Evolutionary conservation across 192 early-diverging fungal species (phyloP).

Genomic region (Physocladia obscura): DNA sequence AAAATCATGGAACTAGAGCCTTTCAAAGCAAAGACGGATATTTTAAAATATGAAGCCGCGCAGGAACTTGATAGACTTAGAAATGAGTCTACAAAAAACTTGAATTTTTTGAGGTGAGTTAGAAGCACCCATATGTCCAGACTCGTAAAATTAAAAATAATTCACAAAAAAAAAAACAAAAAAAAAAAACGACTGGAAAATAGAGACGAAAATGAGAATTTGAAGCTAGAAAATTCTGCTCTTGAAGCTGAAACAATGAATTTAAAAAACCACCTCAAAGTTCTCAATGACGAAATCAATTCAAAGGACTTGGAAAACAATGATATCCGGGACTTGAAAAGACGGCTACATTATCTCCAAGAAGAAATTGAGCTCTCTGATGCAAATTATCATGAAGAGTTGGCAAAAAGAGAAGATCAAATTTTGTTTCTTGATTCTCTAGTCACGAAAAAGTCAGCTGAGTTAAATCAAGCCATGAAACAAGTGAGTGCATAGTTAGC

Average conservation of each 20-base stretch:
- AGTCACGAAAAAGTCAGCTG: slow-evolving; percentile 27
- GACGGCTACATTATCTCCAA: slow-evolving; percentile 34
- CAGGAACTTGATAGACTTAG: slow-evolving; percentile 35
- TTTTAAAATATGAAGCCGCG: slow-evolving; percentile 37
- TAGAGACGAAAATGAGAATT: background rate
- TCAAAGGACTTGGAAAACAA: slow-evolving; percentile 24
- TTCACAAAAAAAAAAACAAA: too few species aligned
- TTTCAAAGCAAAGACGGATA: slow-evolving; percentile 34
- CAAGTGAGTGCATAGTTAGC: too few species aligned
- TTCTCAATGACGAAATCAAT: slow-evolving; percentile 31
- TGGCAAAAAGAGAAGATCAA: slow-evolving; percentile 38
- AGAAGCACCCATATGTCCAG: too few species aligned
- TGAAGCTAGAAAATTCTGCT: slow-evolving; percentile 14
- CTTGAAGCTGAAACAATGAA: slow-evolving; percentile 22
- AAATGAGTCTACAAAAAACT: slow-evolving; percentile 6
- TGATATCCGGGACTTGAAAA: slow-evolving; percentile 18
- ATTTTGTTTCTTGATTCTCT: slow-evolving; percentile 27
- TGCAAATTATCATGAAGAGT: slow-evolving; percentile 26
- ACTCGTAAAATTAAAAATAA: too few species aligned
- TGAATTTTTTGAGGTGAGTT: slow-evolving; percentile 29
- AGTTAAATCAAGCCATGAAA: background rate
- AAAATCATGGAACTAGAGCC: slow-evolving; percentile 35
- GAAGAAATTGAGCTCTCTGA: slow-evolving; percentile 36
- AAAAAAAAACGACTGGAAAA: too few species aligned
- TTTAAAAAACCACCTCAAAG: slow-evolving; percentile 29